Conservation (phyloP, 108 stramenopile genomes). For the Conticribra weissflogii region DNA sequence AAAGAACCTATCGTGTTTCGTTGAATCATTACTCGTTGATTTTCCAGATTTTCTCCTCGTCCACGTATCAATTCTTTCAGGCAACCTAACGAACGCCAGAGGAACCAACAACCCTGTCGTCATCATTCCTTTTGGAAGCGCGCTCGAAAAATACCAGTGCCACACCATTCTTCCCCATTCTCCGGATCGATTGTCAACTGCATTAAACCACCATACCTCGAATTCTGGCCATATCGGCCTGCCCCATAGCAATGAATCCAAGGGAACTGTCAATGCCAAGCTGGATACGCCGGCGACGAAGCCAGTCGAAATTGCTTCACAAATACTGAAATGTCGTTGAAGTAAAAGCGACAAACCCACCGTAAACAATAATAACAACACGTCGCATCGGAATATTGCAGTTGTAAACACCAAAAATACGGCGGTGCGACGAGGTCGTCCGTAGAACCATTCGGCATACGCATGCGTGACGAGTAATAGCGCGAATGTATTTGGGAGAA, state of each 20-base stretch:
- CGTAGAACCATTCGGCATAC: slow-evolving; percentile 73
- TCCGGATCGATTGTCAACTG: slow-evolving; percentile 89
- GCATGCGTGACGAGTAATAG: slow-evolving; percentile 69
- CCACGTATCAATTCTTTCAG: slow-evolving; percentile 41
- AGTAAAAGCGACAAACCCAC: slow-evolving; percentile 75
- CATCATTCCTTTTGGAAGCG: slow-evolving; percentile 85
- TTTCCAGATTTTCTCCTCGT: slow-evolving; percentile 9
- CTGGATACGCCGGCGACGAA: slow-evolving; percentile 58
- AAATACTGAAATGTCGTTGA: slow-evolving; percentile 57
- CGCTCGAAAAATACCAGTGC: slow-evolving; percentile 92
- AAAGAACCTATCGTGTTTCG: slow-evolving; percentile 14
- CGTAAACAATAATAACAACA: slow-evolving; percentile 84
- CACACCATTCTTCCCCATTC: slow-evolving; percentile 95
- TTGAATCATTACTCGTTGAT: not conserved
- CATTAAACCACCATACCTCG: slow-evolving; percentile 95
- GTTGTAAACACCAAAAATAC: slow-evolving; percentile 75
- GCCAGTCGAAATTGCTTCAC: slow-evolving; percentile 68
- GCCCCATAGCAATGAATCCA: slow-evolving; percentile 92
- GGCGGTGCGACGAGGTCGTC: slow-evolving; percentile 47
- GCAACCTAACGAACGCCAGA: slow-evolving; percentile 63
- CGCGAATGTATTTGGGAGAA: slow-evolving; percentile 97
- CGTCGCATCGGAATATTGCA: slow-evolving; percentile 94
- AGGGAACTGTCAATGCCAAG: slow-evolving; percentile 75
- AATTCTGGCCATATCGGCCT: slow-evolving; percentile 97
- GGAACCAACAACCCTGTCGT: slow-evolving; percentile 74